Conservation (phyloP, 2,329 filamentous ascomycete genomes). For the Botrytis aclada region DNA sequence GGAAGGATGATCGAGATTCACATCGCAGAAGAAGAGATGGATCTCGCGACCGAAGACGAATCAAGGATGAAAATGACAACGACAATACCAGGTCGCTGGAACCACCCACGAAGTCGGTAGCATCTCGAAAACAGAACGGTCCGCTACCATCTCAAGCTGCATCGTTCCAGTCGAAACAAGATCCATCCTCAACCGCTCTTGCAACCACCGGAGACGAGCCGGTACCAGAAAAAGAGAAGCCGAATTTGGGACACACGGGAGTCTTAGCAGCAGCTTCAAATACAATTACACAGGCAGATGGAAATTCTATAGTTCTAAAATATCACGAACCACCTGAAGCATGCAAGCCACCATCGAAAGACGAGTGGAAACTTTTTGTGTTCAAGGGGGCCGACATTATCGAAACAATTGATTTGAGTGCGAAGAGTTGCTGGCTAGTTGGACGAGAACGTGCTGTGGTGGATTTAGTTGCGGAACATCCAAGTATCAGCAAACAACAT, state of each 20-base stretch:
- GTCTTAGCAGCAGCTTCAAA: constrained; percentile 86
- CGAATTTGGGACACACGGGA: constrained; percentile 80
- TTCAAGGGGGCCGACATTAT: constrained; percentile 82
- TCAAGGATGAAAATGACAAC: constrained; percentile 21
- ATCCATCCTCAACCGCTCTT: constrained; percentile 34
- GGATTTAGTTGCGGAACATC: constrained; percentile 82
- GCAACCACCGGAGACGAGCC: constrained; percentile 41
- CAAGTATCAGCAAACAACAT: constrained; percentile 92
- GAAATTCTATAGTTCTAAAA: constrained; percentile 77
- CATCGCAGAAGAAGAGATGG: constrained; percentile 31
- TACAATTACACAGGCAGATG: constrained; percentile 65
- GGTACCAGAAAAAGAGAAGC: constrained; percentile 72
- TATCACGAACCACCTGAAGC: constrained; percentile 95
- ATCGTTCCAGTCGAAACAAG: constrained; percentile 55
- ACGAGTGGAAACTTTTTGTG: constrained; percentile 85
- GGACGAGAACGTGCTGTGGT: constrained; percentile 78
- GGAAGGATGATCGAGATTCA: constrained; percentile 29
- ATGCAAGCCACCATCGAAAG: constrained; percentile 74
- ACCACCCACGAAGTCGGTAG: neutral
- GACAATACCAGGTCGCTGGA: neutral
- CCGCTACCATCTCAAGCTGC: constrained; percentile 59
- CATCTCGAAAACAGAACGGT: constrained; percentile 39
- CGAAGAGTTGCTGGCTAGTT: constrained; percentile 85
- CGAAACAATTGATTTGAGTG: constrained; percentile 74
- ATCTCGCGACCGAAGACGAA: constrained; percentile 29